A percentile compares a stretch with the other conserved stretches of the same genome.
Conservation (phyloP, 1,284 basidiomycete genomes). For the Tilletia caries region DNA sequence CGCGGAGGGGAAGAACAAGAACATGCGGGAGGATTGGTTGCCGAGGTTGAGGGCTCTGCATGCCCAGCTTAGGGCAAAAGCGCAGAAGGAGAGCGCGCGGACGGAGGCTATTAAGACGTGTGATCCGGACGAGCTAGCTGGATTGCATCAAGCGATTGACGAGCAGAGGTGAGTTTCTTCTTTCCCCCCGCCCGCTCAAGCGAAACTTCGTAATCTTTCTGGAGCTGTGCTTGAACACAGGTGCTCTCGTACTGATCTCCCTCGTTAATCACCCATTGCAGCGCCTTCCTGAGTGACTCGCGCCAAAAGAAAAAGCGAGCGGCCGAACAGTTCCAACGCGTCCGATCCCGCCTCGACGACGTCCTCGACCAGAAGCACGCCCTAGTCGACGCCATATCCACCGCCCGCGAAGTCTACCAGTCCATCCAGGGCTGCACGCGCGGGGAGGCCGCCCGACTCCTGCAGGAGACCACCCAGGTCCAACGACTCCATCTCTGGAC, state of each 20-base stretch:
- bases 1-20: background rate
- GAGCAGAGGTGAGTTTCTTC: conserved; percentile 2
- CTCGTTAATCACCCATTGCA: background rate
- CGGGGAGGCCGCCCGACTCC: conserved; percentile 41
- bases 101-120: conserved; percentile 6
- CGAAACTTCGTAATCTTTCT: background rate
- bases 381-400: conserved; percentile 37
- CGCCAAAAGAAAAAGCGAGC: background rate
- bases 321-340: conserved; percentile 34
- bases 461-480: conserved; percentile 37
- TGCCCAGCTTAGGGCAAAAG: background rate
- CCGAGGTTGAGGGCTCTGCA: background rate
- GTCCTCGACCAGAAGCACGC: conserved; percentile 33
- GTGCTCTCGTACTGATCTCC: background rate
- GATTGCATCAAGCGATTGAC: background rate
- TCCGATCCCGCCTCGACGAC: conserved; percentile 37
- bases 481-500: conserved; percentile 41
- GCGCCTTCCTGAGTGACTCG: background rate
- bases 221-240: background rate
- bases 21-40: background rate
- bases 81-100: background rate
- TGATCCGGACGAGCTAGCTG: background rate
- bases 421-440: conserved; percentile 49
- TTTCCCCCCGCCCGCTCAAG: too few relatives aligned
- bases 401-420: conserved; percentile 43